Conservation (phyloP, 2,329 filamentous ascomycete genomes). For the Neonectria hederae region DNA sequence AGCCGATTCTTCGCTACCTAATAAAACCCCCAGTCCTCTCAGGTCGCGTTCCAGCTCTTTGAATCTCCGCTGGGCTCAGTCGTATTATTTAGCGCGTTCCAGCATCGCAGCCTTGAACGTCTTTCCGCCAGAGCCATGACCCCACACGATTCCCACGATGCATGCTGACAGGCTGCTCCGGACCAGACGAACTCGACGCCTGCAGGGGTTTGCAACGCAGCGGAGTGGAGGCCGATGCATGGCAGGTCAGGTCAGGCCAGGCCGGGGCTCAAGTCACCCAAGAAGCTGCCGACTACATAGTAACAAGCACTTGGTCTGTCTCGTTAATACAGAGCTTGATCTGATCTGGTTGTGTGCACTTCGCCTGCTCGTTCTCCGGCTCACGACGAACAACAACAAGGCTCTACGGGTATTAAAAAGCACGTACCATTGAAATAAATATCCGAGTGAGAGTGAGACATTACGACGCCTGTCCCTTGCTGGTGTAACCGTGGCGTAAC, state of each 20-base stretch:
- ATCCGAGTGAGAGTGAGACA: not conserved
- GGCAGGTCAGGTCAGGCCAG: constrained; percentile 2
- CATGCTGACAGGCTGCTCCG: not conserved
- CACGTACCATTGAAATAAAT: not conserved
- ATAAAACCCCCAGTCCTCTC: not conserved
- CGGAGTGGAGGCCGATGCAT: not conserved
- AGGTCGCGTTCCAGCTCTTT: not conserved
- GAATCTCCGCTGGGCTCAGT: not conserved
- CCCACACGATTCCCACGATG: constrained; percentile 4
- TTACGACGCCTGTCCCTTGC: not conserved
- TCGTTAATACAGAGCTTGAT: no score
- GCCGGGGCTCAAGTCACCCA: not conserved
- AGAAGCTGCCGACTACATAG: no score
- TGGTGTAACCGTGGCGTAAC: not conserved
- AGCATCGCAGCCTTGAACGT: not conserved
- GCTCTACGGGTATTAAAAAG: not conserved
- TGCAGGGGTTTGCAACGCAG: not conserved
- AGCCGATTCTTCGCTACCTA: not conserved
- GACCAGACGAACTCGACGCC: constrained; percentile 1
- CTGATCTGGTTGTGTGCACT: no score
- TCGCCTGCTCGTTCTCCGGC: not conserved
- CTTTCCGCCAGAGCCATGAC: not conserved
- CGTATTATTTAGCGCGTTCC: constrained; percentile 6
- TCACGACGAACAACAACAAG: not conserved
- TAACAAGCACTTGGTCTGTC: no score